Base-by-base conservation (phyloP, 768 basidiomycete genomes). In the Suillus luteus region DNA sequence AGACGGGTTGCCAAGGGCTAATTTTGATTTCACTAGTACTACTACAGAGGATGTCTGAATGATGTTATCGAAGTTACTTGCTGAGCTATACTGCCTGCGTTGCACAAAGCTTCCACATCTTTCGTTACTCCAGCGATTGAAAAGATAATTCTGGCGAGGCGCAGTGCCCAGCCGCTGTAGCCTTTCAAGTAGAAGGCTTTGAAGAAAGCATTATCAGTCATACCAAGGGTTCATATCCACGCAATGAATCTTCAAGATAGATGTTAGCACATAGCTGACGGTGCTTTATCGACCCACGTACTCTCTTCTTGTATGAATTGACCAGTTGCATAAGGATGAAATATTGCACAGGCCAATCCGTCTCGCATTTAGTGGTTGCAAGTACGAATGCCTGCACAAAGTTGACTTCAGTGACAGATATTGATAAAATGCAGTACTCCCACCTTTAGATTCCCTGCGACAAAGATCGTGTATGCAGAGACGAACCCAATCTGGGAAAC, bases 391-490 rank as follows among this genome's bases (percentile, higher is more conserved):
- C 90, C 81, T 94, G 72, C n/a, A 77, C 43, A 62, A 64, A 62
- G 38, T 72, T 43, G 2, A 62, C 22, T 59, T 31, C 15, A 57
- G 64, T 41, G 17, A 51, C 37, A 6, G 2, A 35, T 14, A 51
- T 27, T 44, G 17, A 27, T 22, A 44, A 24, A 22, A 15, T 27
- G 24, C 5, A 31, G 10, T 58, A 5, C 0, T n/a, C 70, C 19
- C 65, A 81, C 85, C 75, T 85, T 87, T 15, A 95, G 83, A 73
- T 96, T 97, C 78, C 96, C 86, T 1, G 96, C 90, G 49, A 98
- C 94, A 74, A 98, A 99, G 73, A 99, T 97, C 17, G 90, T 94
- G 75, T 99, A 99, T 14, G 95, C 95, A 40, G 86, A 72, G 52
- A 92, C 91, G 75, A 95, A 96, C 46, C 94, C 94, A 43, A 96